Conservation (phyloP, 208 protist species). For the Vickermania ingenoplastis region DNA sequence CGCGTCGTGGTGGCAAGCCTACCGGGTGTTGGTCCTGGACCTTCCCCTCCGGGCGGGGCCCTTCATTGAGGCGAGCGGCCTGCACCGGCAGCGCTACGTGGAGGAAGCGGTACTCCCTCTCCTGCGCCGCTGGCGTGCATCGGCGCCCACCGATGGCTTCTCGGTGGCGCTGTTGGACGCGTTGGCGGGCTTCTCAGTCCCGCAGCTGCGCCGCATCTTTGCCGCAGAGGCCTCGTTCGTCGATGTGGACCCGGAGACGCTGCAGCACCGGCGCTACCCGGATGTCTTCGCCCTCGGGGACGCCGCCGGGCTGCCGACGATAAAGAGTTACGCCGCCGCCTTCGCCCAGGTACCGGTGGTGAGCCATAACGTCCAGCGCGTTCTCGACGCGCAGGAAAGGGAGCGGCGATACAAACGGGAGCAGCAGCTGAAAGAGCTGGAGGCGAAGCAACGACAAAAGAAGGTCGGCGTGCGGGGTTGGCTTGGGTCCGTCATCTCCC, state of each 20-base stretch:
- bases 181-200: constrained; percentile 2
- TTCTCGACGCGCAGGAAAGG: constrained; percentile 1
- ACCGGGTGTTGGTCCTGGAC: constrained; percentile 60
- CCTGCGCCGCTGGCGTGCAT: background rate
- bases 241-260: constrained; percentile 58
- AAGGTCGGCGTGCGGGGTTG: background rate
- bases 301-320: constrained; percentile 60
- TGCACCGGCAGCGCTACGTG: constrained; percentile 25
- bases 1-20: constrained; percentile 36
- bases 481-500: background rate
- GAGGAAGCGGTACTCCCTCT: constrained; percentile 18
- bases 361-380: constrained; percentile 64
- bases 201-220: background rate
- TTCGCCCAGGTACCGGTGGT: constrained; percentile 79
- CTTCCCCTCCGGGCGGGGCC: constrained; percentile 54
- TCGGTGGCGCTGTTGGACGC: background rate
- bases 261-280: constrained; percentile 55
- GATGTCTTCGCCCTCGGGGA: constrained; percentile 84
- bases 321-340: constrained; percentile 72
- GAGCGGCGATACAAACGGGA: constrained; percentile 1
- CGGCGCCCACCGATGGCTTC: background rate
- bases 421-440: background rate
- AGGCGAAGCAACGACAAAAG: background rate
- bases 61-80: constrained; percentile 58
- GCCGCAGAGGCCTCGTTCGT: constrained; percentile 44